Evolutionary conservation across 2,329 filamentous ascomycete species (phyloP), one percentile per base, ranked within the genome.

Genomic region (Pseudocercospora ulei): DNA sequence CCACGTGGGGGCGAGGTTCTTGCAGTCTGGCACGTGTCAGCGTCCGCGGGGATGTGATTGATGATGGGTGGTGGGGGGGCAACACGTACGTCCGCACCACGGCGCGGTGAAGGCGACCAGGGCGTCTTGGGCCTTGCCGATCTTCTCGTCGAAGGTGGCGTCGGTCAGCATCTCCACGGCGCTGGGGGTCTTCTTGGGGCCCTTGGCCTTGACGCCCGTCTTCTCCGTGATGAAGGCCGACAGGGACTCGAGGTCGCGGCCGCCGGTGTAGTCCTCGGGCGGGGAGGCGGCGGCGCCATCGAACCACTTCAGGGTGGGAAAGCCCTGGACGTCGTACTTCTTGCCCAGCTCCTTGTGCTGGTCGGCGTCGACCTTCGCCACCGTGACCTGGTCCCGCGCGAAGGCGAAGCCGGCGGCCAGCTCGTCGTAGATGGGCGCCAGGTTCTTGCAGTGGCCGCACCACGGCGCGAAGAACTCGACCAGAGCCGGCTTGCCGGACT

Each of bases 401-500:
- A 74, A 77, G 50, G 81, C 77, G 63, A 87, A 93, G 26, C 71
- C 68, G 34, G 70, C 63, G 30, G 77, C 90, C 27, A 98, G 77
- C 61, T 98, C 83, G 63, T 98, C 90, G 65, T 92, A 98, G 43
- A 92, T 70, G 34, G 90, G 92, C 9, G 90, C 90, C 20, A 98
- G 81, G 58, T 70, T 93, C 75, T 96, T 96, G 84, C 90, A 98
- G 73, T 98, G 90, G 19, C 90, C 92, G 60, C 90, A 98, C 90
- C 90, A 98, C 14, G 88, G 87, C 20, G 90, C 90, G 60, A 93
- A 96, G 75, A 98, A 98, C 64, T 96, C 87, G 55, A 96, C 86
- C 16, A 98, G 78, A 0, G 90, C 87, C 27, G 90, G 88, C 70
- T 93, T 96, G 64, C 86, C 86, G 29, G 83, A 88, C 62, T 92